Evolutionary conservation across 2,329 filamentous ascomycete genomes (phyloP).

Genomic region (Pestalotiopsis sp.): DNA sequence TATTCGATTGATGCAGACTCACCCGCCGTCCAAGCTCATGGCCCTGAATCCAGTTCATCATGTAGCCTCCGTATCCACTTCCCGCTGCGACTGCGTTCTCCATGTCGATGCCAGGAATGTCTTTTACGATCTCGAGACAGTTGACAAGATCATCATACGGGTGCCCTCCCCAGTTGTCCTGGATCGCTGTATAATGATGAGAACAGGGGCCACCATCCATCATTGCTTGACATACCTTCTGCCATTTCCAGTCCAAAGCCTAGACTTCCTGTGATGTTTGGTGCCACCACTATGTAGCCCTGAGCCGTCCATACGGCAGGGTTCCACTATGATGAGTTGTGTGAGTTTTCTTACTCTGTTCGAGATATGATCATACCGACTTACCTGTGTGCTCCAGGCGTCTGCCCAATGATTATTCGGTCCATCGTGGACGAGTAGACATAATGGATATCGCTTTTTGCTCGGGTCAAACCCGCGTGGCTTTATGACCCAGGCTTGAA

Average conservation of each 20-base stretch:
- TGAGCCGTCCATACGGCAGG: constrained; percentile 61
- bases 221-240: constrained; percentile 24
- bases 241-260: constrained; percentile 53
- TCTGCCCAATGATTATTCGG: constrained; percentile 55
- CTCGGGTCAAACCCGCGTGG: constrained; percentile 39
- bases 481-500: constrained; percentile 43
- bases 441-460: constrained; percentile 40
- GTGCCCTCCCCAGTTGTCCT: constrained; percentile 54
- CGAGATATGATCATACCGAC: constrained; percentile 12
- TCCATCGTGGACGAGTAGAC: constrained; percentile 40
- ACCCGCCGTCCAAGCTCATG: constrained; percentile 52
- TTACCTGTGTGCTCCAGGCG: constrained; percentile 49
- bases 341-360: not conserved
- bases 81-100: constrained; percentile 55
- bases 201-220: too few relatives aligned
- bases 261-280: constrained; percentile 61
- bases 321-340: constrained; percentile 46
- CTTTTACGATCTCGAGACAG: constrained; percentile 53
- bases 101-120: constrained; percentile 56
- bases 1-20: constrained; percentile 9
- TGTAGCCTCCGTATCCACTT: constrained; percentile 60
- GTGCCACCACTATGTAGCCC: constrained; percentile 62
- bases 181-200: constrained; percentile 44
- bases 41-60: constrained; percentile 63
- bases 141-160: constrained; percentile 60